A percentile compares a stretch with the other conserved stretches of the same genome.
These are phyloP conservation scores for Umbilicus rupestris DNA, from an alignment of 164 flowering plant species.

Conservation along the genomic window DNA sequence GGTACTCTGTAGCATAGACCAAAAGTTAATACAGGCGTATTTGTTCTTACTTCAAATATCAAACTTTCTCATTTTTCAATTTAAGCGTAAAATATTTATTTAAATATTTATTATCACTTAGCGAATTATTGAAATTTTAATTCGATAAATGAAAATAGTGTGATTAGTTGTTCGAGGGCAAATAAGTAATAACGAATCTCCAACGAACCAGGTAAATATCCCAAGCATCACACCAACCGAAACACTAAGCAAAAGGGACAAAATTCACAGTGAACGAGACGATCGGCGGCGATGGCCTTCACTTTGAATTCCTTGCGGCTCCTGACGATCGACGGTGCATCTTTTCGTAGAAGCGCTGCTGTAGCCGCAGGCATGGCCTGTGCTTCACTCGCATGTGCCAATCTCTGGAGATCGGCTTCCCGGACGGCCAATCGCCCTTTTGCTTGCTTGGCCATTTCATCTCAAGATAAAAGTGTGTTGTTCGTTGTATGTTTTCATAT, in stretches of 20 bases:
- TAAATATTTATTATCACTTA: too few relatives aligned
- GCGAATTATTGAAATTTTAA: too few relatives aligned
- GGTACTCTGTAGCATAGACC: too few relatives aligned
- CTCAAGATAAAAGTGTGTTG: constrained; percentile 20
- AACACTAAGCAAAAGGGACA: neutral
- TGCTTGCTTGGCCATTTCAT: constrained; percentile 38
- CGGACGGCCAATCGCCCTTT: constrained; percentile 16
- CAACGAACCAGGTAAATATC: neutral
- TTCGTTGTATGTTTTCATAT: neutral
- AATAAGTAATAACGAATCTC: neutral
- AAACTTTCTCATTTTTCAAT: too few relatives aligned
- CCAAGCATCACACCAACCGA: neutral
- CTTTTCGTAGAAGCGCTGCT: constrained; percentile 32
- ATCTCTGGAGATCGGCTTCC: constrained; percentile 28
- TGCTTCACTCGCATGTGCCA: constrained; percentile 36
- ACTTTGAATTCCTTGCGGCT: neutral
- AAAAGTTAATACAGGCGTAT: too few relatives aligned
- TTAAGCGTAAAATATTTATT: too few relatives aligned
- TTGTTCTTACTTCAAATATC: too few relatives aligned
- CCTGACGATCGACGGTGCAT: constrained; percentile 35
- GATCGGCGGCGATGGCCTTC: neutral
- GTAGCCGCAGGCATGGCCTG: constrained; percentile 38
- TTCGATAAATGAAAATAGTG: neutral
- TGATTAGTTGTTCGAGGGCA: neutral
- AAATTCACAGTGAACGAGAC: neutral